Evolutionary conservation across 768 basidiomycete species (phyloP), one percentile per base, ranked within the genome.

Genomic region (Mycena crocata): DNA sequence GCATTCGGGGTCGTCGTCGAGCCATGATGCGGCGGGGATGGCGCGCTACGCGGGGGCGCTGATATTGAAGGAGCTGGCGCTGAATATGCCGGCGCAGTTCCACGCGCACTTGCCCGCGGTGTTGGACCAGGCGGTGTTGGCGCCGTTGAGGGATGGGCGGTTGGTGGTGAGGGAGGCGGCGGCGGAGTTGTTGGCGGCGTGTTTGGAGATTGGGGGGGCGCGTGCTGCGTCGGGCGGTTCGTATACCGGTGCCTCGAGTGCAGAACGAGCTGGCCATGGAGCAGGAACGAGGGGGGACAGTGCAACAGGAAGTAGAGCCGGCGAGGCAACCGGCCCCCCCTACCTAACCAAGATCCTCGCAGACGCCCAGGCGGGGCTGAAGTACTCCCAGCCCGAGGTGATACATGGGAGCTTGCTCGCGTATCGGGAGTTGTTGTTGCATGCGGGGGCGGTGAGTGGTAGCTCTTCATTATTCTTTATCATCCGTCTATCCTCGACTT

Each of bases 31-130:
- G 15, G 30, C 54, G 32, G 92, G 93, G 71, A 84, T 86, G 40
- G 85, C 87, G 3, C 83, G 92, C 10, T 92, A 92, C 75, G 89
- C 89, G 0, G 91, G 91, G n/a, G 90, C 92, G 2, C 85, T 93
- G 60, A 87, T 93, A 34, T 72, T 93, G 35, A 90, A 90, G 75
- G 91, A 92, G 74, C 82, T 94, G 60, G 91, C 93, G 12, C 83
- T 85, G 14, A 87, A 90, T 71, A 90, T 87, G 57, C 87, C 90
- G 0, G 81, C 79, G 23, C 85, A 90, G 65, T 91, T 93, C 73
- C 83, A 88, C 69, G 82, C 86, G 8, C 86, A 88, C 73, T 88
- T 93, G 6, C 83, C 83, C 46, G 81, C 85, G 40, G 86, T 92
- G 19, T 85, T 93, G 28, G 90, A 91, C 72, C 87, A 88, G 76